Percentiles rank a stretch among this genome's conserved stretches.
phyloP scores from a whole-genome alignment of 257 asterid genomes.

The Nyctanthes arbortristis region DNA sequence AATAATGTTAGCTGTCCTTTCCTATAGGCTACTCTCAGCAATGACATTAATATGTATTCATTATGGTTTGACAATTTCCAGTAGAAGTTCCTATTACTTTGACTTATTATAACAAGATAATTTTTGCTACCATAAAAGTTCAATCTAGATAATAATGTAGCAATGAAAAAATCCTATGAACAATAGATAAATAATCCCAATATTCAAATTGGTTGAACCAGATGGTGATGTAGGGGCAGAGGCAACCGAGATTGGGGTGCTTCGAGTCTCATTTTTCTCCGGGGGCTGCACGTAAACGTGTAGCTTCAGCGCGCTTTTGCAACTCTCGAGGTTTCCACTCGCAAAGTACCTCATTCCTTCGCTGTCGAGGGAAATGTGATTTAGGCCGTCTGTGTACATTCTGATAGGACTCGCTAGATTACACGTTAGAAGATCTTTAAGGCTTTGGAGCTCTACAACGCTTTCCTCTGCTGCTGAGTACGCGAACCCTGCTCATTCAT shows the following conservation, averaged over 20 bases:
- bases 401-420: slow-evolving; percentile 34
- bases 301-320: slow-evolving; percentile 36
- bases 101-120: neutral
- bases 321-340: slow-evolving; percentile 30
- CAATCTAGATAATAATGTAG: neutral
- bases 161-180: neutral
- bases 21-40: too few relatives aligned
- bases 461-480: slow-evolving; percentile 34
- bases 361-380: slow-evolving; percentile 24
- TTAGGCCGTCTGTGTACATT: slow-evolving; percentile 28
- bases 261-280: neutral
- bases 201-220: neutral
- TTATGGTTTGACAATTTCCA: neutral
- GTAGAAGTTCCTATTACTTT: too few relatives aligned
- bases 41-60: too few relatives aligned
- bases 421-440: slow-evolving; percentile 30
- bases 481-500: slow-evolving; percentile 31
- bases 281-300: slow-evolving; percentile 26
- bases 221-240: neutral
- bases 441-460: slow-evolving; percentile 31
- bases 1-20: slow-evolving; percentile 45
- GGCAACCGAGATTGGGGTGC: neutral
- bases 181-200: neutral
- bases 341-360: slow-evolving; percentile 36
- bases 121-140: neutral